Conservation (phyloP, 108 stramenopile genomes). For the Fistulifera solaris region DNA sequence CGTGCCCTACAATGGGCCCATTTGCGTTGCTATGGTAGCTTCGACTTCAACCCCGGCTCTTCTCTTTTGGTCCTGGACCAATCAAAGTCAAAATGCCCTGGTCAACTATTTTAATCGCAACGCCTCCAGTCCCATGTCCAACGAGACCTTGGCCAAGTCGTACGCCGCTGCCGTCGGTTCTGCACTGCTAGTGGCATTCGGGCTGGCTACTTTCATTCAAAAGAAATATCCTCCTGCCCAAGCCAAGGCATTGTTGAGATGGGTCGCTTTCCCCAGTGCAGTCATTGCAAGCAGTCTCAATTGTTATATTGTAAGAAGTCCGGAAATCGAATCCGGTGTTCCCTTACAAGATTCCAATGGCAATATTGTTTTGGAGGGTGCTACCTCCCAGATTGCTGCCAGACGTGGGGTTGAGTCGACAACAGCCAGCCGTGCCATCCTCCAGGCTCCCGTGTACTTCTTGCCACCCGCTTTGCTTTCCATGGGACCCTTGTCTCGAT, state of each 20-base stretch:
- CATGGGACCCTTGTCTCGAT: constrained; percentile 21
- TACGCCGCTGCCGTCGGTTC: constrained; percentile 79
- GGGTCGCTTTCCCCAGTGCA: constrained; percentile 75
- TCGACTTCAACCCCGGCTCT: constrained; percentile 39
- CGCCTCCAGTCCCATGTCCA: constrained; percentile 67
- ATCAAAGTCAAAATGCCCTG: constrained; percentile 84
- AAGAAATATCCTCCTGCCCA: constrained; percentile 37
- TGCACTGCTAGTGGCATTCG: constrained; percentile 75
- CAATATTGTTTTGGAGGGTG: constrained; percentile 30
- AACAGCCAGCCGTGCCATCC: constrained; percentile 57
- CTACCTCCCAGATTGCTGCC: constrained; percentile 55
- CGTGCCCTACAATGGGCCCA: constrained; percentile 78
- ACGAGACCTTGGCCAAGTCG: constrained; percentile 66
- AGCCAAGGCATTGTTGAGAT: constrained; percentile 63
- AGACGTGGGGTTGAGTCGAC: constrained; percentile 68
- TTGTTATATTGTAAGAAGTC: constrained; percentile 82
- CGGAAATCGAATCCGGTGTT: constrained; percentile 72
- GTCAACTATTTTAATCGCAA: constrained; percentile 83
- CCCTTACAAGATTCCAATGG: constrained; percentile 44
- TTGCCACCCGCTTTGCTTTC: constrained; percentile 61
- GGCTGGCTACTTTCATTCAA: constrained; percentile 62
- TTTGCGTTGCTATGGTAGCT: constrained; percentile 67
- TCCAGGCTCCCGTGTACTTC: constrained; percentile 82
- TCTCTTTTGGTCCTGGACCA: constrained; percentile 79
- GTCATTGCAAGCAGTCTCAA: constrained; percentile 75